A percentile compares a stretch with the other conserved stretches of the same genome.
These are phyloP conservation scores for Phytophthora tubulina DNA, from an alignment of 352 stramenopile species.

Conservation along the genomic window DNA sequence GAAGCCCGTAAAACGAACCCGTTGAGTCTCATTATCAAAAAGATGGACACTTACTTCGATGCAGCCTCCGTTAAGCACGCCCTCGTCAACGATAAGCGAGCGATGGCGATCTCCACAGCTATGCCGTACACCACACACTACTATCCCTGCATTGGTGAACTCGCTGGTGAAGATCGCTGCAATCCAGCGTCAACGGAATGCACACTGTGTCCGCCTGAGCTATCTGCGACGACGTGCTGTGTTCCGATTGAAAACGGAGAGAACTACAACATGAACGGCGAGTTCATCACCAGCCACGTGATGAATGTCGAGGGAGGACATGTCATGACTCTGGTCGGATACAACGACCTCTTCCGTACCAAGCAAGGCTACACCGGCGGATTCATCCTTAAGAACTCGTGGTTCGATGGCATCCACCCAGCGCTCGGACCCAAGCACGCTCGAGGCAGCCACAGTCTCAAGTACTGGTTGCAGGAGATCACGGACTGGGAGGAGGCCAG, in stretches of 20 bases:
- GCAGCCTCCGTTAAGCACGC: constrained; percentile 49
- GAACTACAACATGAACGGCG: constrained; percentile 76
- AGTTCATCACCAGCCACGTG: constrained; percentile 65
- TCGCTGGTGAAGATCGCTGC: constrained; percentile 58
- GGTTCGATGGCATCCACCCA: constrained; percentile 71
- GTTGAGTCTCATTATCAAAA: constrained; percentile 54
- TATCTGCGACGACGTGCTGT: constrained; percentile 73
- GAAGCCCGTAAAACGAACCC: constrained; percentile 55
- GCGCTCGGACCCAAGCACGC: constrained; percentile 65
- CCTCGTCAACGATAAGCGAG: background rate
- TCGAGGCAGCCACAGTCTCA: constrained; percentile 70
- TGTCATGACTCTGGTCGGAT: constrained; percentile 76
- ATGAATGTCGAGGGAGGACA: constrained; percentile 71
- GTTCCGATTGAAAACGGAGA: constrained; percentile 51
- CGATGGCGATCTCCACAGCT: constrained; percentile 60
- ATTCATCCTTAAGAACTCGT: constrained; percentile 86
- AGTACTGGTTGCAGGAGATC: constrained; percentile 82
- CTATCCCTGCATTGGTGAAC: constrained; percentile 66
- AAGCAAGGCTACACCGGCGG: constrained; percentile 70
- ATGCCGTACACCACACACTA: constrained; percentile 73
- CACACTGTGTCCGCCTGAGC: constrained; percentile 59
- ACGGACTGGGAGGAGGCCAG: constrained; percentile 73
- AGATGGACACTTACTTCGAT: constrained; percentile 60
- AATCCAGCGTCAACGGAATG: constrained; percentile 57
- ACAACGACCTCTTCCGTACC: constrained; percentile 72